phyloP scores from a whole-genome alignment of 2,329 filamentous ascomycete genomes.

The Fusarium buxicola region DNA sequence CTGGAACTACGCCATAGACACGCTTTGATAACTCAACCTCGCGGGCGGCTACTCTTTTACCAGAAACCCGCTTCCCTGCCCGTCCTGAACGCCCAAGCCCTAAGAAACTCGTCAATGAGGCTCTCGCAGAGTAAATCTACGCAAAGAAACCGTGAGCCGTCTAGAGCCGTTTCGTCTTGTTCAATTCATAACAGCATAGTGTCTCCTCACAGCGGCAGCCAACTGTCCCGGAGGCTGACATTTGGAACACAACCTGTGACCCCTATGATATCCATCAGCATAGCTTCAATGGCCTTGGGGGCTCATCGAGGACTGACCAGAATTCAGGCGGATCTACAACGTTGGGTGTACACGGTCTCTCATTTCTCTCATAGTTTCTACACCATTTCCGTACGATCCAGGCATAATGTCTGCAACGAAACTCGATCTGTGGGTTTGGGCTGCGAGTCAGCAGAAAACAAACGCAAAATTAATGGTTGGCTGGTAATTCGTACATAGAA shows the following conservation, averaged over 20 bases:
- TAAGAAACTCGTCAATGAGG: not conserved
- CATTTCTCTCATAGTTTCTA: constrained; percentile 36
- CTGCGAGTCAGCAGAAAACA: constrained; percentile 1
- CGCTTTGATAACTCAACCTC: too few species aligned
- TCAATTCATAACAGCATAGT: constrained; percentile 26
- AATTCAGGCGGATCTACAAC: constrained; percentile 42
- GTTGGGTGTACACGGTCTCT: constrained; percentile 40
- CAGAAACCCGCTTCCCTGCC: not conserved
- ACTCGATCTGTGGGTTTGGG: constrained; percentile 35
- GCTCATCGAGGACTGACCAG: constrained; percentile 29
- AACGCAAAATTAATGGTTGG: too few species aligned
- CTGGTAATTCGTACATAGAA: constrained; percentile 34
- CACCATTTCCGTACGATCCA: constrained; percentile 45
- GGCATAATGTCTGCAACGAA: constrained; percentile 40
- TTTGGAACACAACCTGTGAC: constrained; percentile 35
- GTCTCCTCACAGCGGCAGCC: constrained; percentile 33
- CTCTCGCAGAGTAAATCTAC: not conserved
- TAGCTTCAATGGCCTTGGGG: not conserved
- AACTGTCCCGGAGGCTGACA: constrained; percentile 38
- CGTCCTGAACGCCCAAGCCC: constrained; percentile 1
- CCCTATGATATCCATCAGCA: constrained; percentile 20
- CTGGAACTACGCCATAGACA: not conserved
- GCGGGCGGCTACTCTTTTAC: not conserved
- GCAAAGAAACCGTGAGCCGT: not conserved
- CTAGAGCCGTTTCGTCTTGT: not conserved